These are phyloP conservation scores for Rhazya stricta DNA, from an alignment of 257 asterid species.

Conservation along the genomic window DNA sequence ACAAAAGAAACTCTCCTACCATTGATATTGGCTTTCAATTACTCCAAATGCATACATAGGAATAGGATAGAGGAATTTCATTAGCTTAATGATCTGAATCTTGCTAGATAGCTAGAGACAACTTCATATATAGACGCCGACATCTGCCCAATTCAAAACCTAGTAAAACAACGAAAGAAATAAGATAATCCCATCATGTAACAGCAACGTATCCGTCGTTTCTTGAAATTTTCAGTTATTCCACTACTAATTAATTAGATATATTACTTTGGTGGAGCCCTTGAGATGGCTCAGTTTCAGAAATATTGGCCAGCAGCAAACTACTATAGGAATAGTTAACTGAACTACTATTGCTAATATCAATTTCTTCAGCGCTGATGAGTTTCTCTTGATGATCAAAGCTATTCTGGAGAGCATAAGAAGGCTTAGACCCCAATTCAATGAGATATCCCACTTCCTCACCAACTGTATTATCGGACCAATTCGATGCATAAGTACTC, in stretches of 20 bases:
- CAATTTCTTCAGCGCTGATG: neutral
- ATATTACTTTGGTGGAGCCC: neutral
- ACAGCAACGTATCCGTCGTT: neutral
- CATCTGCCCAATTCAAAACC: neutral
- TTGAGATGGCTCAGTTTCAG: slow-evolving; percentile 1
- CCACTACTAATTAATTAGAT: neutral
- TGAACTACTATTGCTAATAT: neutral
- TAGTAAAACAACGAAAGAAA: neutral
- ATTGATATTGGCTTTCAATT: neutral
- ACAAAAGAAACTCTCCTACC: neutral
- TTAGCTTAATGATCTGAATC: neutral
- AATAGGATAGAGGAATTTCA: neutral
- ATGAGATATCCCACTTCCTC: slow-evolving; percentile 16
- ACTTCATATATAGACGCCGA: neutral
- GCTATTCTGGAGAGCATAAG: slow-evolving; percentile 10
- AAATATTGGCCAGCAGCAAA: neutral
- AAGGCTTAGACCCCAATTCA: slow-evolving; percentile 16
- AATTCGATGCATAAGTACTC: slow-evolving; percentile 8
- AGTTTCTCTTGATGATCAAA: slow-evolving; percentile 19
- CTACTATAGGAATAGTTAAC: neutral
- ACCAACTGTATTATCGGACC: slow-evolving; percentile 15
- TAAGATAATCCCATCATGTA: neutral
- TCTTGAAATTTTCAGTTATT: neutral
- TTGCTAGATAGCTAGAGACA: neutral
- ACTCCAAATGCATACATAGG: too few species aligned